These are phyloP conservation scores for Cystofilobasidium capitatum DNA, from an alignment of 768 basidiomycete species.

Conservation along the genomic window DNA sequence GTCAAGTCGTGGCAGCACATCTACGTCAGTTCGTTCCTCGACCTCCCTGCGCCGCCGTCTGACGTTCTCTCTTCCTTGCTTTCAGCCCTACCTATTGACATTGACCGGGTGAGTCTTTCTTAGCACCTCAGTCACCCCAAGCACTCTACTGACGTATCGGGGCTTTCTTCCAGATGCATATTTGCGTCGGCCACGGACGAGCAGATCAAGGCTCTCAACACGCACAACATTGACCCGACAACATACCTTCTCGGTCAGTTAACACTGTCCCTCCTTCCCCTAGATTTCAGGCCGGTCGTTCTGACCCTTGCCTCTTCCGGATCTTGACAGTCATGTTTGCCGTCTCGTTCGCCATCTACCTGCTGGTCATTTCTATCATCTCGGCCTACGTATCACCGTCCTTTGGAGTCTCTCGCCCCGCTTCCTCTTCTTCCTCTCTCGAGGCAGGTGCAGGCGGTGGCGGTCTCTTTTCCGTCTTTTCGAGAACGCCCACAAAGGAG, in stretches of 20 bases:
- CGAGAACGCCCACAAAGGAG: not conserved
- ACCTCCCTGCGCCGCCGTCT: not conserved
- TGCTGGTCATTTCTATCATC: constrained; percentile 60
- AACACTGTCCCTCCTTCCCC: not conserved
- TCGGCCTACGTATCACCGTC: constrained; percentile 47
- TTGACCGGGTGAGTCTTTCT: constrained; percentile 10
- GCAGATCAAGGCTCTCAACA: constrained; percentile 62
- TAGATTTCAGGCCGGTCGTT: not conserved
- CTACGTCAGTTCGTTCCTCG: not conserved
- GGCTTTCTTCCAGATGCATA: constrained; percentile 47
- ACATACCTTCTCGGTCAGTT: constrained; percentile 25
- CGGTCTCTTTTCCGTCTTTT: not conserved
- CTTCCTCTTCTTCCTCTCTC: not conserved
- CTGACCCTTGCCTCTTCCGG: not conserved
- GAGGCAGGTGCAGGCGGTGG: not conserved
- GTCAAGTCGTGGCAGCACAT: constrained; percentile 22
- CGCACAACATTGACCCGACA: constrained; percentile 32
- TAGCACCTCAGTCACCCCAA: not conserved
- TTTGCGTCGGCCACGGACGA: constrained; percentile 95
- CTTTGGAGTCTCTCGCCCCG: constrained; percentile 7
- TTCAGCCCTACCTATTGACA: constrained; percentile 12
- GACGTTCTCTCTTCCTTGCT: not conserved
- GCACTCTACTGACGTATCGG: not conserved
- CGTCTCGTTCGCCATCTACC: constrained; percentile 67
- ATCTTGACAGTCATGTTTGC: constrained; percentile 39